Percentiles rank a stretch among this genome's conserved stretches.
Evolutionary conservation across 2,329 filamentous ascomycete species (phyloP).

Genomic region (Fonsecaea nubica): DNA sequence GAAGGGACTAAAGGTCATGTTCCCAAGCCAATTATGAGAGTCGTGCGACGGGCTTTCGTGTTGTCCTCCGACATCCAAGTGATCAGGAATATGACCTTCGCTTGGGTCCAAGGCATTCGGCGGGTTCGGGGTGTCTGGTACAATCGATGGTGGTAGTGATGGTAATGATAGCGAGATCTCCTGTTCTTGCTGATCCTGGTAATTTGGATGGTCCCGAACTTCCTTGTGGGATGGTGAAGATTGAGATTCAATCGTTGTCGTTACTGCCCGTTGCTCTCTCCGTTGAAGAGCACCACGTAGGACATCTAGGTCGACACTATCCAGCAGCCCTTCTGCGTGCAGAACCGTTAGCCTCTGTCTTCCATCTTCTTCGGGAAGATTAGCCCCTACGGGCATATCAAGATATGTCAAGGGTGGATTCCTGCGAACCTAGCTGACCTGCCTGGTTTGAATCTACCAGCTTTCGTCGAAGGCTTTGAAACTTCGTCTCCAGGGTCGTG

Average conservation of each 20-base stretch:
- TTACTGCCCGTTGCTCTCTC: neutral
- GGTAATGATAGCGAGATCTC: neutral
- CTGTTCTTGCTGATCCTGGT: neutral
- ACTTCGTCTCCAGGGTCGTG: conserved; percentile 6
- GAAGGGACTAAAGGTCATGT: conserved; percentile 6
- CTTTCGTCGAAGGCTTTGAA: conserved; percentile 9
- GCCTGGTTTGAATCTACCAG: conserved; percentile 2
- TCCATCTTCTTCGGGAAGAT: neutral
- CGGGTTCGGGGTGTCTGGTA: neutral
- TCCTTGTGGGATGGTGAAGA: neutral
- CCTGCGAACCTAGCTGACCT: neutral
- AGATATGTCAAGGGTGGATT: neutral
- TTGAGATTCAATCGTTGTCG: neutral
- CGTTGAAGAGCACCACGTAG: conserved; percentile 1
- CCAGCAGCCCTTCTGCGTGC: neutral
- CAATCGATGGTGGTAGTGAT: neutral
- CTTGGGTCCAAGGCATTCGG: neutral
- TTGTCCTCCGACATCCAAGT: neutral
- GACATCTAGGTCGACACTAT: neutral
- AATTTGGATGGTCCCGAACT: neutral
- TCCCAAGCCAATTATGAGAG: neutral
- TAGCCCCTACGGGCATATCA: too few species aligned
- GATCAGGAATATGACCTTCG: neutral
- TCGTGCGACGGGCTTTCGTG: conserved; percentile 1
- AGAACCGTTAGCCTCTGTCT: neutral